Percentiles rank a stretch among this genome's conserved stretches.
Conservation (phyloP, 202 grass and related monocot genomes). For the Musa balbisiana region DNA sequence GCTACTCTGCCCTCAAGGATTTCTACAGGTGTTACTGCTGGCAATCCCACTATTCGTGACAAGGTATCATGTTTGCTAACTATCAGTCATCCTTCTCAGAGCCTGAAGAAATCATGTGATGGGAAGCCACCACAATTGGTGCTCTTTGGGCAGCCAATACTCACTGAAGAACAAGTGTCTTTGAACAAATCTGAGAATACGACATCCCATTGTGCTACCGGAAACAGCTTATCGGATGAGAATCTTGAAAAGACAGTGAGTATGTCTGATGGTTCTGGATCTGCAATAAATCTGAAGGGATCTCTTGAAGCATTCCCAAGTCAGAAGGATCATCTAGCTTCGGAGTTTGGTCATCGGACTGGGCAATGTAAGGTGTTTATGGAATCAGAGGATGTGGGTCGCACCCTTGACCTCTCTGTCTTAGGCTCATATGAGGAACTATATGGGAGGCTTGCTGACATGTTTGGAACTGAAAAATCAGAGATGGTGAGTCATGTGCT, state of each 20-base stretch:
- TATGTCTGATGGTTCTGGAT: slow-evolving; percentile 34
- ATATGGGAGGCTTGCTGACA: slow-evolving; percentile 51
- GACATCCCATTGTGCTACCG: slow-evolving; percentile 31
- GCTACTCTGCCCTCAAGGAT: slow-evolving; percentile 21
- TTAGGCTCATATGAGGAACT: slow-evolving; percentile 68
- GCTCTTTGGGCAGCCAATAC: slow-evolving; percentile 68
- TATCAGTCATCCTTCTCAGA: slow-evolving; percentile 29
- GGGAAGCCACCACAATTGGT: slow-evolving; percentile 38
- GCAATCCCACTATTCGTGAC: slow-evolving; percentile 12
- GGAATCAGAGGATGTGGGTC: slow-evolving; percentile 76
- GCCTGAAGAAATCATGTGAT: slow-evolving; percentile 23
- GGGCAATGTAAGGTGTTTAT: slow-evolving; percentile 76
- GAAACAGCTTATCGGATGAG: slow-evolving; percentile 39
- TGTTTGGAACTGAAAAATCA: slow-evolving; percentile 67
- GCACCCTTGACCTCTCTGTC: slow-evolving; percentile 56
- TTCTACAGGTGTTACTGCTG: slow-evolving; percentile 35
- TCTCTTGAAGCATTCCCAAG: slow-evolving; percentile 3
- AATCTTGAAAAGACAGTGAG: slow-evolving; percentile 30
- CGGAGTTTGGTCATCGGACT: slow-evolving; percentile 36
- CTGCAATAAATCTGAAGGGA: slow-evolving; percentile 31
- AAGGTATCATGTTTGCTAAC: slow-evolving; percentile 30
- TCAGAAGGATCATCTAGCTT: slow-evolving; percentile 21
- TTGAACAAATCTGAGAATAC: slow-evolving; percentile 38
- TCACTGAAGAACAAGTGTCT: slow-evolving; percentile 55
- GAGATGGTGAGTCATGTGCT: slow-evolving; percentile 54